Evolutionary conservation across 441 rosid genomes (phyloP), one percentile per base, ranked within the genome.

Genomic region (Adansonia rubrostipa): DNA sequence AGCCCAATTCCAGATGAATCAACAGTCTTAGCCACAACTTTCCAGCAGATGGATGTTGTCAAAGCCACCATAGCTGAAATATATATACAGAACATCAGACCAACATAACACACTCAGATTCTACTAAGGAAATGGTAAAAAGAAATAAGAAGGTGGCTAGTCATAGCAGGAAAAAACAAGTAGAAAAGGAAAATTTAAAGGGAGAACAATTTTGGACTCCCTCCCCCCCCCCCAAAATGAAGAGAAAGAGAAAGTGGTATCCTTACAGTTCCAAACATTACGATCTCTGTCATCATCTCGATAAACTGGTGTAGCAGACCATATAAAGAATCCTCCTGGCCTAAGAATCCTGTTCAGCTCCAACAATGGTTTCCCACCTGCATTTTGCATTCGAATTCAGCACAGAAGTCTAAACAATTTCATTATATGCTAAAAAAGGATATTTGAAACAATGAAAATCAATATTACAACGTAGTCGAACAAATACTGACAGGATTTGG

Each of bases 241-340:
- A 66, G 47, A 50, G 13, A 61, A 36, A 57, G 57, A 63, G 7
- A 15, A 45, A 56, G 66, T 8, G 19, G 28, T 58, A 58, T 40
- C 57, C 79, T 82, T 61, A 64, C 92, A 15, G 28, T 86, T 87
- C 98, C 99, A 95, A 66, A 93, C 85, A 57, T 60, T 81, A 62
- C 77, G 87, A 80, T 95, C 94, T 83, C 82, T 90, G 8, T 89
- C 87, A 77, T 93, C 85, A 0, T 87, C 75, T 63, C 89, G 90
- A 78, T 90, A 95, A n/a, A 93, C 97, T 9, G 98, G 96, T 5
- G 97, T 95, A 76, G 99, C 99, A 57, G 99, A 95, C 98, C 99
- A 95, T 56, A 91, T 81, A 56, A 93, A 95, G 84, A 88, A 93
- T 67, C 98, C 99, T 54, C 98, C 99, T 10, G 99, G 97, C 76